A percentile compares a stretch with the other conserved stretches of the same genome.
Evolutionary conservation across 306 rosid species (phyloP).

Genomic region (Fragaria vesca): DNA sequence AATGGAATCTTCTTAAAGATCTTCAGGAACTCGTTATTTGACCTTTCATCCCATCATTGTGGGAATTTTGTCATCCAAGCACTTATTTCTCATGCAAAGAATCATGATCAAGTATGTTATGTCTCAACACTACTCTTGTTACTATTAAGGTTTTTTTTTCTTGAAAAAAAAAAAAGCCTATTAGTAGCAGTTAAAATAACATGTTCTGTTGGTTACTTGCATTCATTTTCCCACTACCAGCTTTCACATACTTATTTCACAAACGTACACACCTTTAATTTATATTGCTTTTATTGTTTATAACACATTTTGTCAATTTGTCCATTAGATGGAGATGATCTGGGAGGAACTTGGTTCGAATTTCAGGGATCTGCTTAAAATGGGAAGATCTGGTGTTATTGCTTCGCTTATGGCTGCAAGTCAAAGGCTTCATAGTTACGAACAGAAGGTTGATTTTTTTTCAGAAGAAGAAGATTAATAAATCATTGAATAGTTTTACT

Average conservation of each 20-base stretch:
- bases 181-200: conserved; percentile 14
- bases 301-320: conserved; percentile 19
- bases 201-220: conserved; percentile 3
- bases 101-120: conserved; percentile 56
- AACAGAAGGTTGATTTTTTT: conserved; percentile 50
- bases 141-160: neutral
- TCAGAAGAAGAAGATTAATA: conserved; percentile 41
- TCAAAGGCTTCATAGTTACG: conserved; percentile 73
- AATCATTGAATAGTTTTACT: conserved; percentile 21
- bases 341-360: conserved; percentile 87
- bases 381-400: conserved; percentile 91
- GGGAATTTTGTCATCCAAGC: conserved; percentile 94
- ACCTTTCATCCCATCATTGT: conserved; percentile 76
- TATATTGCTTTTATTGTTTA: conserved; percentile 6
- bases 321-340: conserved; percentile 64
- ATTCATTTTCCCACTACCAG: neutral
- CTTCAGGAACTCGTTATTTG: conserved; percentile 68
- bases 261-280: conserved; percentile 3
- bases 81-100: conserved; percentile 62
- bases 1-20: conserved; percentile 58
- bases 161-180: neutral
- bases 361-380: conserved; percentile 61
- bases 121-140: neutral
- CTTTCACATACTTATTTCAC: conserved; percentile 20
- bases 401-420: conserved; percentile 78